These are phyloP conservation scores for Trametes polyzona DNA, from an alignment of 1,284 basidiomycete species.

Conservation along the genomic window DNA sequence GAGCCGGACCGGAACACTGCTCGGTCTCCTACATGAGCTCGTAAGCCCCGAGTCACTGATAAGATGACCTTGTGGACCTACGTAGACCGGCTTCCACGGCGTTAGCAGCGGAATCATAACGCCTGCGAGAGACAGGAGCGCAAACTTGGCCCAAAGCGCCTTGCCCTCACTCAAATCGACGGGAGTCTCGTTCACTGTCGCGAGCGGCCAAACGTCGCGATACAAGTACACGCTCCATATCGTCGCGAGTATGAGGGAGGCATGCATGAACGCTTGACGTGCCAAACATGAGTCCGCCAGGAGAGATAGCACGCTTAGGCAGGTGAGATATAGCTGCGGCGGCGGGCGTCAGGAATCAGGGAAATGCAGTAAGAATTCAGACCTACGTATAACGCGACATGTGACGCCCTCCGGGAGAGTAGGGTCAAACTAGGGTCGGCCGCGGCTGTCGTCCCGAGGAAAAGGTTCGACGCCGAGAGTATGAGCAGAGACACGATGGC, in stretches of 20 bases:
- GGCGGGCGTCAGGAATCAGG: neutral
- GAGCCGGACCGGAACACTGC: slow-evolving; percentile 54
- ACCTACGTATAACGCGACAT: neutral
- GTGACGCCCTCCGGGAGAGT: no score
- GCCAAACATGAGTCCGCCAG: neutral
- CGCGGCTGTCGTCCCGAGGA: no score
- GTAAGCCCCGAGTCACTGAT: neutral
- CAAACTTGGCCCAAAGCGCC: slow-evolving; percentile 35
- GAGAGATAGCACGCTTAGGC: neutral
- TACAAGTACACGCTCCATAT: slow-evolving; percentile 46
- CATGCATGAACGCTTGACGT: neutral
- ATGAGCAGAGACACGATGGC: no score
- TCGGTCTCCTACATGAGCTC: slow-evolving; percentile 41
- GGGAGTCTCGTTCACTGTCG: slow-evolving; percentile 47
- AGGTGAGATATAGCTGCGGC: slow-evolving; percentile 7
- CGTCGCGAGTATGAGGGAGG: slow-evolving; percentile 10
- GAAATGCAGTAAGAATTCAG: neutral
- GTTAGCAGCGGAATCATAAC: slow-evolving; percentile 45
- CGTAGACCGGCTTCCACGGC: slow-evolving; percentile 45
- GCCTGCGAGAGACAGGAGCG: slow-evolving; percentile 42
- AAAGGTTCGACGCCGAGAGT: no score
- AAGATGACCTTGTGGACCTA: slow-evolving; percentile 2
- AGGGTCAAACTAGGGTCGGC: no score
- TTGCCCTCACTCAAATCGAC: slow-evolving; percentile 40
- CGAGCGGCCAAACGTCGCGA: slow-evolving; percentile 65